These are phyloP conservation scores for Eucalyptus fibrosa DNA, from an alignment of 345 rosid genomes.

Conservation along the genomic window DNA sequence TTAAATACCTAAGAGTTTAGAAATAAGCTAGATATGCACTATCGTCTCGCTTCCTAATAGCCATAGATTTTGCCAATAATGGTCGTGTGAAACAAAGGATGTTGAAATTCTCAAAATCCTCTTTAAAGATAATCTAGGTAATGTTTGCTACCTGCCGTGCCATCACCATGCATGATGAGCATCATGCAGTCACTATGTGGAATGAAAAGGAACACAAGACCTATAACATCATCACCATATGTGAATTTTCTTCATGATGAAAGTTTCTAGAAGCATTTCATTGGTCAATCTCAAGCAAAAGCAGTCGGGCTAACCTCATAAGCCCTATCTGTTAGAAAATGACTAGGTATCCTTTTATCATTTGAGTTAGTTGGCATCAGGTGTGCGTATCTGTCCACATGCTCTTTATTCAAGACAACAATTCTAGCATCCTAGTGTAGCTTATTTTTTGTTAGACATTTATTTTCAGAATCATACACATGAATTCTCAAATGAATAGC, in stretches of 20 bases:
- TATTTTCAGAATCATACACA: background rate
- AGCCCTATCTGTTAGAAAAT: background rate
- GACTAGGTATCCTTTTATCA: background rate
- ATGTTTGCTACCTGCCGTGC: background rate
- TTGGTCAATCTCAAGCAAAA: background rate
- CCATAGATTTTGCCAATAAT: background rate
- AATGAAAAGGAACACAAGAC: background rate
- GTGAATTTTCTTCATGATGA: background rate
- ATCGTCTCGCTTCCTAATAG: background rate
- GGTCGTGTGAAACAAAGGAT: background rate
- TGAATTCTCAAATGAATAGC: background rate
- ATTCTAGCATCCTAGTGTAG: background rate
- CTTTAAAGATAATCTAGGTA: background rate
- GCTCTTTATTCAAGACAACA: background rate
- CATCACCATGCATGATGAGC: background rate
- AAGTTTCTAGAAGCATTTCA: background rate
- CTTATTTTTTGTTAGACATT: background rate
- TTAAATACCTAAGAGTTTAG: background rate
- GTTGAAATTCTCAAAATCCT: background rate
- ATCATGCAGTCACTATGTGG: background rate
- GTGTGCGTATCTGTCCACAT: background rate
- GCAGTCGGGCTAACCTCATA: background rate
- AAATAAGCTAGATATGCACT: background rate
- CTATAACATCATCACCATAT: background rate
- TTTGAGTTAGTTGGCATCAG: background rate